Evolutionary conservation across 2,329 filamentous ascomycete species (phyloP).

Genomic region (Epichloe uncinata): DNA sequence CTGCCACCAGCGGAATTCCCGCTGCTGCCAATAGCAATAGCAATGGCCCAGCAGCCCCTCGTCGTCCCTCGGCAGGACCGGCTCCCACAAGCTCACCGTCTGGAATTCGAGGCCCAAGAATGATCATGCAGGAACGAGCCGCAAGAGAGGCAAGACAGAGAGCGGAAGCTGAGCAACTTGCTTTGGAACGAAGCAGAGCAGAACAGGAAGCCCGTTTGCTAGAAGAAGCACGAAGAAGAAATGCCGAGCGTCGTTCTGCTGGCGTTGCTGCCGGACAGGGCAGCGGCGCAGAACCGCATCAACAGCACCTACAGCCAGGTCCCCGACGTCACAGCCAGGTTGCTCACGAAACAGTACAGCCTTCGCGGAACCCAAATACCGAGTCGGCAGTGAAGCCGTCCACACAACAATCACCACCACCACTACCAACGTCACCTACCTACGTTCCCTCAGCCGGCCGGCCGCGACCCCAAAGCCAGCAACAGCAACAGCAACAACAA

Average conservation of each 20-base stretch:
- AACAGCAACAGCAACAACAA: slow-evolving; percentile 1
- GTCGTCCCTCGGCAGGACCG: slow-evolving; percentile 33
- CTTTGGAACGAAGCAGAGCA: slow-evolving; percentile 40
- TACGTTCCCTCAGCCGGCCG: slow-evolving; percentile 1
- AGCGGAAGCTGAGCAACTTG: slow-evolving; percentile 49
- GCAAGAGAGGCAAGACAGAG: slow-evolving; percentile 61
- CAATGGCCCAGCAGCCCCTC: slow-evolving; percentile 32
- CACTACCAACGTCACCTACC: slow-evolving; percentile 1
- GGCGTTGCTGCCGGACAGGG: slow-evolving; percentile 28
- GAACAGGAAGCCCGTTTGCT: slow-evolving; percentile 41
- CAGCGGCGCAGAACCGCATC: slow-evolving; percentile 17
- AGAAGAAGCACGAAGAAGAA: slow-evolving; percentile 42
- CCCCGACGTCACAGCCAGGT: slow-evolving; percentile 18
- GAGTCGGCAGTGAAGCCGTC: slow-evolving; percentile 7
- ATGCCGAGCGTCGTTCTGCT: slow-evolving; percentile 48
- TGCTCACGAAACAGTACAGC: slow-evolving; percentile 13
- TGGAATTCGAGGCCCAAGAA: slow-evolving; percentile 69
- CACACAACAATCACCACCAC: slow-evolving; percentile 7
- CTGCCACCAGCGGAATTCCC: slow-evolving; percentile 43
- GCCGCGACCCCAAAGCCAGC: slow-evolving; percentile 9
- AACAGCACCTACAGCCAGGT: slow-evolving; percentile 14
- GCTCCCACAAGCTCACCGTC: slow-evolving; percentile 41
- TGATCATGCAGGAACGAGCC: slow-evolving; percentile 80
- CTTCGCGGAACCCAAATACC: slow-evolving; percentile 6
- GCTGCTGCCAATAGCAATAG: slow-evolving; percentile 34